Evolutionary conservation across 106 monocot species (phyloP), one percentile per base, ranked within the genome.

Genomic region (Chionographis japonica): DNA sequence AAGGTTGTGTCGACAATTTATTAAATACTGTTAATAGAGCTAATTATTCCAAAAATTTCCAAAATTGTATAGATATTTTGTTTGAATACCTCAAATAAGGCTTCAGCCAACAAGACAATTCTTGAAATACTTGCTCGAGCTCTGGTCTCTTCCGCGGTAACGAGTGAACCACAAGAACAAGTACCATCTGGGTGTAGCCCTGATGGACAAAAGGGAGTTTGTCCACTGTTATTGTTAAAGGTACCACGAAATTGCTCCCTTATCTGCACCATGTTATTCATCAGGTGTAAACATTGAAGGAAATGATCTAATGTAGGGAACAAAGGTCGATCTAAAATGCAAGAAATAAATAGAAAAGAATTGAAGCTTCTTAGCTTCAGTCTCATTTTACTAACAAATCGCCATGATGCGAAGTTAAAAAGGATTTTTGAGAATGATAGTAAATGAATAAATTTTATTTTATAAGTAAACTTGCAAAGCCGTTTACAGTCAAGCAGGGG

Each of bases 61-160:
- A 16, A 36, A 2, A 12, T 14, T 38, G n/a, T 6, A 36, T 0
- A 46, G 9, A 46, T 46, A 10, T 10, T 15, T 53, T 12, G 3
- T 37, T 2, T 36, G 8, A 63, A 13, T 76, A 92, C 92, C 88
- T 92, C 92, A 78, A 92, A 88, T 67, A 92, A 78, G 42, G 92
- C 92, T 76, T 92, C 92, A 42, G 92, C 84, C 73, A 92, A 69
- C 77, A 92, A 72, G 61, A 92, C 83, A 40, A 92, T 92, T 37
- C 92, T 71, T 62, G 92, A 88, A 72, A 92, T 88, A 62, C 92
- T 92, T 49, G 92, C 83, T 62, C 80, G 77, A 42, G 92, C 68
- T 41, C 80, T 81, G 9, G 80, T 72, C 35, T 73, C 81, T 74
- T 82, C 89, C 60, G 76, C 37, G 51, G 79, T 69, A 55, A 82